These are phyloP conservation scores for Ganoderma lucidum DNA, from an alignment of 1,284 basidiomycete species.

Conservation along the genomic window DNA sequence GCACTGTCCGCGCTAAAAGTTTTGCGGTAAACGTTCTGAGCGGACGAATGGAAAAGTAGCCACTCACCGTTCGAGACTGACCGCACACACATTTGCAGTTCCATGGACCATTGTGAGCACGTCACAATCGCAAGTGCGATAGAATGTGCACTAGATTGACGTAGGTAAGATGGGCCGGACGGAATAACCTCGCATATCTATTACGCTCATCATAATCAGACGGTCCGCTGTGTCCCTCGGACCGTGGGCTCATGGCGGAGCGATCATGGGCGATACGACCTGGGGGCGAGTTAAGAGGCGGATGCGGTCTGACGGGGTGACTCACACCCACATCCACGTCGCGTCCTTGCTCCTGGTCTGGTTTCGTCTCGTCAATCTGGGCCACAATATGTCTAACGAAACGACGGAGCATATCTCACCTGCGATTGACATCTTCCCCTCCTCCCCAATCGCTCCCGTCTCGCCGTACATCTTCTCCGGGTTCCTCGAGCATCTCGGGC, in stretches of 20 bases:
- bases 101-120: not conserved
- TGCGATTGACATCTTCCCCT: constrained; percentile 38
- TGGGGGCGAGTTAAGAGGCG: not conserved
- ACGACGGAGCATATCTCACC: constrained; percentile 10
- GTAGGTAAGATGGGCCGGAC: not conserved
- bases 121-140: not conserved
- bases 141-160: not conserved
- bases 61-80: not conserved
- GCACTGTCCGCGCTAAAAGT: not conserved
- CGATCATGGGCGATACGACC: not conserved
- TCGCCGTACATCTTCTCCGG: constrained; percentile 58
- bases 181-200: constrained; percentile 4
- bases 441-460: constrained; percentile 35
- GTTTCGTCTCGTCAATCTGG: not conserved
- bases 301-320: not conserved
- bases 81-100: not conserved
- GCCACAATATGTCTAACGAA: not conserved
- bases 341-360: not conserved
- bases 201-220: not conserved
- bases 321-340: not conserved
- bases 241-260: not conserved
- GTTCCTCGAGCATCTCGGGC: constrained; percentile 68
- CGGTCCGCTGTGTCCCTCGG: not conserved
- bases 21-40: not conserved
- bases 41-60: not conserved